These are phyloP conservation scores for Parathielavia hyrcaniae DNA, from an alignment of 495 filamentous ascomycete species.

Conservation along the genomic window DNA sequence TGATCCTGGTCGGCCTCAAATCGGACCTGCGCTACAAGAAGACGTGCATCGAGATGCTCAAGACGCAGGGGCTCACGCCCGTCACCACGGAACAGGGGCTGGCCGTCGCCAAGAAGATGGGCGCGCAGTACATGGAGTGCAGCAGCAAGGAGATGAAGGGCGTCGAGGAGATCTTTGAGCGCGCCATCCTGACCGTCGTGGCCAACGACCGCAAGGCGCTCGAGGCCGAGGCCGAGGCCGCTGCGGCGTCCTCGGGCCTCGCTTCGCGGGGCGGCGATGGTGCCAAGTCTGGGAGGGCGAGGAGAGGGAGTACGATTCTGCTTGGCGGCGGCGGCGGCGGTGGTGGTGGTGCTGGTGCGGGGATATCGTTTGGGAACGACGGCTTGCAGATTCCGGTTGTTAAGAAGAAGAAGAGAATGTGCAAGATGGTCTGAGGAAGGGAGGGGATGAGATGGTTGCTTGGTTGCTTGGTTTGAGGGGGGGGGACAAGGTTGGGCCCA, in stretches of 20 bases:
- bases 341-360: constrained; percentile 16
- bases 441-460: not conserved
- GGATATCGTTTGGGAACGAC: constrained; percentile 21
- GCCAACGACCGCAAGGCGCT: constrained; percentile 53
- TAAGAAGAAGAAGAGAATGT: constrained; percentile 58
- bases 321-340: not conserved
- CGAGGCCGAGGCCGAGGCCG: constrained; percentile 38
- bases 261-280: constrained; percentile 4
- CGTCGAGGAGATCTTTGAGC: constrained; percentile 90
- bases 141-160: constrained; percentile 94
- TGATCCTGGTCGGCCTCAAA: constrained; percentile 92
- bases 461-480: not conserved
- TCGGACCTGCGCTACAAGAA: constrained; percentile 91
- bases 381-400: constrained; percentile 30
- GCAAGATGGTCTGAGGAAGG: constrained; percentile 21
- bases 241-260: constrained; percentile 20
- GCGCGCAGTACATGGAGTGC: constrained; percentile 92
- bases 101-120: constrained; percentile 84
- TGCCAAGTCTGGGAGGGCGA: constrained; percentile 3
- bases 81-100: constrained; percentile 86
- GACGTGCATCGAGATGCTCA: constrained; percentile 94
- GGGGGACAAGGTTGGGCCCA: constrained; percentile 3
- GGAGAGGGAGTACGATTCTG: not conserved
- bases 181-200: constrained; percentile 81
- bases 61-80: constrained; percentile 92